Evolutionary conservation across 116 monocot species (phyloP).

Genomic region (Trichopus zeylanicus): DNA sequence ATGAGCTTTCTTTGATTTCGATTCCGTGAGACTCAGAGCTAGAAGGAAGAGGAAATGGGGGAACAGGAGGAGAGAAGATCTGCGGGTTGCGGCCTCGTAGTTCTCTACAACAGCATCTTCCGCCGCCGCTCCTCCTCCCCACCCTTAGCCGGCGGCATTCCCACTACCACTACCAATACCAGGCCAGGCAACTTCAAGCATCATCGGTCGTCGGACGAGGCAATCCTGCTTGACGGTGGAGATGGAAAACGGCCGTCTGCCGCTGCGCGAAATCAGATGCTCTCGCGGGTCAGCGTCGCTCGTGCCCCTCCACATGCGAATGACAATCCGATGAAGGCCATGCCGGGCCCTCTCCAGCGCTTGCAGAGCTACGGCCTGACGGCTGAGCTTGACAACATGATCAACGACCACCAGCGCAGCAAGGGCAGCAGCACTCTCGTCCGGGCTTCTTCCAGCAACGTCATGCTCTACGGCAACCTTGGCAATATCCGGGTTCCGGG

Average conservation of each 20-base stretch:
- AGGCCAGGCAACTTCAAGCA: slow-evolving; percentile 7
- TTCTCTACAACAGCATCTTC: slow-evolving; percentile 16
- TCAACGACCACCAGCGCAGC: slow-evolving; percentile 56
- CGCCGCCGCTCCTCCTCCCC: slow-evolving; percentile 1
- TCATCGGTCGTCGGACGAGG: slow-evolving; percentile 4
- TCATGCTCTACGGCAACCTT: slow-evolving; percentile 59
- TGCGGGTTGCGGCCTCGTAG: slow-evolving; percentile 12
- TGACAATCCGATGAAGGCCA: not conserved
- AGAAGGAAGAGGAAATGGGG: not conserved
- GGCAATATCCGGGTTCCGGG: slow-evolving; percentile 50
- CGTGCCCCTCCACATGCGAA: not conserved
- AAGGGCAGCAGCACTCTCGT: slow-evolving; percentile 42
- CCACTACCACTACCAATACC: not conserved
- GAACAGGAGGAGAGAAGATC: slow-evolving; percentile 11
- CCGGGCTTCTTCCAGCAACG: slow-evolving; percentile 68
- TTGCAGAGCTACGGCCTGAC: slow-evolving; percentile 27
- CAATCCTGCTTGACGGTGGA: slow-evolving; percentile 3
- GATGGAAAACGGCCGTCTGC: not conserved
- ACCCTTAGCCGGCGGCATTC: slow-evolving; percentile 5
- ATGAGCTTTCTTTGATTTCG: too few species aligned
- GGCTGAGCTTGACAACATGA: slow-evolving; percentile 48
- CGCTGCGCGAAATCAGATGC: not conserved
- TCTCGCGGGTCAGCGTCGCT: not conserved
- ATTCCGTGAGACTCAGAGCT: too few species aligned
- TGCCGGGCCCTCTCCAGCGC: not conserved